Percentiles rank a stretch among this genome's conserved stretches.
Evolutionary conservation across 306 rosid species (phyloP).

Genomic region (Delonix regia): DNA sequence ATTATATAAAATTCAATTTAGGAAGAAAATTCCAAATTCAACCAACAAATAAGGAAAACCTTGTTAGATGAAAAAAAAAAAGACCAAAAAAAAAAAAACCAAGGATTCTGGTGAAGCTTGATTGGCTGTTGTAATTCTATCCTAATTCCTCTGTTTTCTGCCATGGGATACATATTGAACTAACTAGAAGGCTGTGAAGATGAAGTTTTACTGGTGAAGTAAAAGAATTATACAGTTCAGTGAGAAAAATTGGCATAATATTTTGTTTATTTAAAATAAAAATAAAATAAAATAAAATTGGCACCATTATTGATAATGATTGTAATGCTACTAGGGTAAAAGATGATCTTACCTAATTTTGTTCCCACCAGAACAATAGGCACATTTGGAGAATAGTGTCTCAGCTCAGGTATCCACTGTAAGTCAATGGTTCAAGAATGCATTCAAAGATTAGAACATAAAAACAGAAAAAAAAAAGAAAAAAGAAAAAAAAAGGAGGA

Average conservation of each 20-base stretch:
- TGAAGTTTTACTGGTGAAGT: neutral
- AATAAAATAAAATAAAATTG: too few relatives aligned
- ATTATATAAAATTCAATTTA: too few relatives aligned
- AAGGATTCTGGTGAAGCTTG: neutral
- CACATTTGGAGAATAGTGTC: constrained; percentile 78
- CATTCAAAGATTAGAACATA: neutral
- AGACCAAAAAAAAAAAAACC: too few relatives aligned
- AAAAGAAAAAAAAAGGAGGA: neutral
- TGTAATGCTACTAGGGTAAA: neutral
- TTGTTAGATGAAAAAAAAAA: too few relatives aligned
- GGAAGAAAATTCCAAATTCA: neutral
- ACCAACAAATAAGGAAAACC: too few relatives aligned
- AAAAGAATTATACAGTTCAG: too few relatives aligned
- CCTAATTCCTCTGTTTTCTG: neutral
- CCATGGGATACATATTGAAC: neutral
- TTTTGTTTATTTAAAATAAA: too few relatives aligned
- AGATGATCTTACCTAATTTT: constrained; percentile 61
- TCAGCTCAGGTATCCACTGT: constrained; percentile 81
- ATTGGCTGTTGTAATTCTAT: neutral
- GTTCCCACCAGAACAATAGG: constrained; percentile 81
- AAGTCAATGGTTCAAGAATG: constrained; percentile 26
- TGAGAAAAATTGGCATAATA: too few relatives aligned
- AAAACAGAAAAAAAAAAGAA: neutral
- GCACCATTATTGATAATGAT: too few relatives aligned
- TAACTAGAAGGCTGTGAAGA: too few relatives aligned